These are phyloP conservation scores for Oropetium thomaeum DNA, from an alignment of 176 grass and related monocot genomes.

Conservation along the genomic window DNA sequence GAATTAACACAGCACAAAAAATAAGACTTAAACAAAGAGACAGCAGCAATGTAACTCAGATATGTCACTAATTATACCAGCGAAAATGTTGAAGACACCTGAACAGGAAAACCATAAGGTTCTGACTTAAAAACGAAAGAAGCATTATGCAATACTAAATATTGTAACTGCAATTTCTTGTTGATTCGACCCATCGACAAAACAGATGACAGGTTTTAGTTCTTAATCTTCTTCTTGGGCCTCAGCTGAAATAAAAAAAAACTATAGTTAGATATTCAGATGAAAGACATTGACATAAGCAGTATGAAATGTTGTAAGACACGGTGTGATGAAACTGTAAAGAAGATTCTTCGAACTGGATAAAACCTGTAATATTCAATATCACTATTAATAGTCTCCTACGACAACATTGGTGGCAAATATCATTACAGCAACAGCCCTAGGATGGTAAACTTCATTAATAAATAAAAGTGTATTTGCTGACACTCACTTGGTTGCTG, in stretches of 20 bases:
- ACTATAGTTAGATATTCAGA: not conserved
- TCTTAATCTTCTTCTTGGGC: conserved; percentile 98
- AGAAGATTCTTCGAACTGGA: too few relatives aligned
- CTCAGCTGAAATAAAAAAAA: conserved; percentile 51
- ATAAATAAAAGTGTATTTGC: too few relatives aligned
- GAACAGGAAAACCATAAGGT: conserved; percentile 4
- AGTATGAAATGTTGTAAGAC: too few relatives aligned
- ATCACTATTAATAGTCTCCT: too few relatives aligned
- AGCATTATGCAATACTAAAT: not conserved
- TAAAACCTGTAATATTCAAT: too few relatives aligned
- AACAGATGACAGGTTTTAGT: conserved; percentile 1
- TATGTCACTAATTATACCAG: not conserved
- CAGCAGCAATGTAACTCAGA: not conserved
- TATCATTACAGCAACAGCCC: too few relatives aligned
- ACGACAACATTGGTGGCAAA: too few relatives aligned
- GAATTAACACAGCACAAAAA: not conserved
- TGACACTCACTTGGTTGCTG: conserved; percentile 68
- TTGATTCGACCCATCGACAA: not conserved
- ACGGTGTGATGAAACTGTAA: too few relatives aligned
- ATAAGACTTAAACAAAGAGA: not conserved
- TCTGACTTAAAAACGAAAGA: not conserved
- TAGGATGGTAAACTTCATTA: too few relatives aligned
- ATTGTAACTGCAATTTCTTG: not conserved
- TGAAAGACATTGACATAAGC: too few relatives aligned
- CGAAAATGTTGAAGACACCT: not conserved